Base-by-base conservation (phyloP, 2,329 filamentous ascomycete species). In the Fusarium begoniae region DNA sequence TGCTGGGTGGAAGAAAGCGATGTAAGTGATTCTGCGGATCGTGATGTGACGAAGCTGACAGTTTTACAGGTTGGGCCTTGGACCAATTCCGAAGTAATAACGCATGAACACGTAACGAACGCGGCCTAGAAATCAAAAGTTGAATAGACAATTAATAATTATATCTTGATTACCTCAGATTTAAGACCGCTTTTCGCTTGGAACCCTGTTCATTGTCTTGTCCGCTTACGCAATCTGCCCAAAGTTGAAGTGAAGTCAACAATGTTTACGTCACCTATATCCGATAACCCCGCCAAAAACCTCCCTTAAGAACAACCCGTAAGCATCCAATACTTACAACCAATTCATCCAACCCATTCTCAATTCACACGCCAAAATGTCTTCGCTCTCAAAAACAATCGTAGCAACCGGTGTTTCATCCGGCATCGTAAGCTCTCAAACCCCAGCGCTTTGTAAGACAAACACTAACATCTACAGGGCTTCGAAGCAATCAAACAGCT, bases 401-500 rank as follows among this genome's bases (percentile, higher is more conserved):
- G 82, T 88, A 22, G 86, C 87, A 10, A 88, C 87, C 2, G 87
- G 87, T 32, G 82, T 82, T 53, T 85, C 85, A 14, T 88, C 86
- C 7, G 87, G 87, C 54, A 75, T 88, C 54, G 87, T 88, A 81
- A 67, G n/a, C n/a, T n/a, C n/a, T n/a, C n/a, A n/a, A n/a, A n/a
- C n/a, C n/a, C n/a, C n/a, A n/a, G n/a, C n/a, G n/a, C n/a, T n/a
- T n/a, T n/a, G n/a, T 26, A 28, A 30, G 5, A 6, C 30, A 26
- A 54, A 24, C 18, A 22, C 62, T 71, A 41, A 62, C 24, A 40
- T 30, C 38, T 62, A 30, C 56, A 89, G 87, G 87, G 87, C 18
- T 85, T 89, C 60, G 87, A 89, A 74, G 82, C 83, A n/a, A 80
- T 88, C 60, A 87, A 87, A 73, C 86, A 88, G 73, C 83, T 89